A percentile compares a stretch with the other conserved stretches of the same genome.
Evolutionary conservation across 1,284 basidiomycete species (phyloP).

Genomic region (Leccinum angustisporum): DNA sequence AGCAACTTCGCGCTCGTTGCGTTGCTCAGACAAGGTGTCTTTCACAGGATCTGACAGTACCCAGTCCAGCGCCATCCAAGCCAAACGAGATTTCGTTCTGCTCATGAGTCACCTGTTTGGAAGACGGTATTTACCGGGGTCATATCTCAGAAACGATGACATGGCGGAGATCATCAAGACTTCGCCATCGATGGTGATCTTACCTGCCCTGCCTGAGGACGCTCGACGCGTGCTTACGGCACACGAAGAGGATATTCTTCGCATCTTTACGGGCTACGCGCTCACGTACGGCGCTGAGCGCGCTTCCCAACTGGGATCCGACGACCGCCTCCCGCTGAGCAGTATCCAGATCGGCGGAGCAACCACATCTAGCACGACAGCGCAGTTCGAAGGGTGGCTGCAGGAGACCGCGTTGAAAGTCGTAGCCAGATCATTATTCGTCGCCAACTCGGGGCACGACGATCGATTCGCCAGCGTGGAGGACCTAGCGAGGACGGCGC

Average conservation of each 20-base stretch:
- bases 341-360: constrained; percentile 24
- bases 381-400: constrained; percentile 36
- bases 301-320: constrained; percentile 38
- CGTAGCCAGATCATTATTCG: constrained; percentile 53
- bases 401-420: constrained; percentile 38
- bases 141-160: constrained; percentile 40
- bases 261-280: constrained; percentile 56
- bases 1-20: constrained; percentile 64
- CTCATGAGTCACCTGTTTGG: constrained; percentile 63
- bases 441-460: constrained; percentile 61
- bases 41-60: constrained; percentile 53
- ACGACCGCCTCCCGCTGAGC: constrained; percentile 50
- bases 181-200: constrained; percentile 56
- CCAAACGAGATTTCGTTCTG: constrained; percentile 51
- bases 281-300: constrained; percentile 45
- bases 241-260: constrained; percentile 52
- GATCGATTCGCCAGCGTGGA: constrained; percentile 50
- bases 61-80: constrained; percentile 37
- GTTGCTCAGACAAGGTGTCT: constrained; percentile 54
- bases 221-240: constrained; percentile 42
- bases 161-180: constrained; percentile 39
- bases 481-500: constrained; percentile 52
- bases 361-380: background rate
- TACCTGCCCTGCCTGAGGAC: constrained; percentile 47
- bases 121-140: constrained; percentile 49